Evolutionary conservation across 164 flowering plant species (phyloP).

Genomic region (Umbellularia californica): DNA sequence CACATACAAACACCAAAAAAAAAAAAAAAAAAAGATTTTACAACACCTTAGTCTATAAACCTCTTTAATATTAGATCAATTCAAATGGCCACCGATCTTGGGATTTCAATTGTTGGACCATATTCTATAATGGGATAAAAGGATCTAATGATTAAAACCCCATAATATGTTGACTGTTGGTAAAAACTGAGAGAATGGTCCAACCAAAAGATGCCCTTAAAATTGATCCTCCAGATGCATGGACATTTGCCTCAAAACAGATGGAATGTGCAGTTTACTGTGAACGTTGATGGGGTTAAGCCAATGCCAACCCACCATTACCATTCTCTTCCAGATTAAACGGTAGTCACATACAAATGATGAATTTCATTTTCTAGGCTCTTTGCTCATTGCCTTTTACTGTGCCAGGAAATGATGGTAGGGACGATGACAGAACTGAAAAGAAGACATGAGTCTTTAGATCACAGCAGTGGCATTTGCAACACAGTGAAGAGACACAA

Average conservation of each 20-base stretch:
- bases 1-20: no score
- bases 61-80: no score
- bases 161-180: no score
- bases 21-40: no score
- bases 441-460: constrained; percentile 39
- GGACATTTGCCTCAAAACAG: not conserved
- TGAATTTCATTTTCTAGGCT: not conserved
- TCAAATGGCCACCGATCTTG: no score
- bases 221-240: not conserved
- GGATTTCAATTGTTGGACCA: no score
- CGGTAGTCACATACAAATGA: not conserved
- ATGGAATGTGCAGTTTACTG: not conserved
- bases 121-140: no score
- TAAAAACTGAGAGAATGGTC: not conserved
- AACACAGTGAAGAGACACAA: constrained; percentile 51
- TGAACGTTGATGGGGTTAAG: no score
- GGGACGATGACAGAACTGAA: constrained; percentile 54
- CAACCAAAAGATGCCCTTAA: not conserved
- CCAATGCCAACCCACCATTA: no score
- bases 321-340: not conserved
- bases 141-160: no score
- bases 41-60: no score
- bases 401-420: constrained; percentile 19
- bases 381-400: not conserved
- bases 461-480: constrained; percentile 31